A percentile compares a stretch with the other conserved stretches of the same genome.
phyloP scores from a whole-genome alignment of 192 early-diverging fungal species.

The Coemansia sp. region DNA sequence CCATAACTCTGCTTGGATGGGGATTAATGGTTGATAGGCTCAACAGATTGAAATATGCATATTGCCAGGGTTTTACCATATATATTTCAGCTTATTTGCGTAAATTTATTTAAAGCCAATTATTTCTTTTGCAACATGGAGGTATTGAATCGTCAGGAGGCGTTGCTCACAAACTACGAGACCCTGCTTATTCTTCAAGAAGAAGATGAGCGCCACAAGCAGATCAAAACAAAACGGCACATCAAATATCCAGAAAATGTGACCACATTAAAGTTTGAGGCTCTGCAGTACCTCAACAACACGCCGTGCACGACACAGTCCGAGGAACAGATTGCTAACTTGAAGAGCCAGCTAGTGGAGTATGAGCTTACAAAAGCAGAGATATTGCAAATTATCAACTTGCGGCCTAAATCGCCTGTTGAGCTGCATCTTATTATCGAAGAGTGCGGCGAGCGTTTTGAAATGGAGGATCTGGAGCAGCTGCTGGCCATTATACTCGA shows the following conservation, averaged over 20 bases:
- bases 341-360: constrained; percentile 45
- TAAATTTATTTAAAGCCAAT: not conserved
- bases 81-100: no score
- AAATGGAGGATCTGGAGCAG: constrained; percentile 50
- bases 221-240: constrained; percentile 21
- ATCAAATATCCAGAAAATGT: constrained; percentile 60
- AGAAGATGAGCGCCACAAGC: constrained; percentile 40
- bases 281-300: constrained; percentile 53
- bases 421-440: constrained; percentile 71
- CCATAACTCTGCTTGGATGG: no score
- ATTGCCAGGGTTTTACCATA: no score
- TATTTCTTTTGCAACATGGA: constrained; percentile 48
- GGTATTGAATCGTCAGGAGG: constrained; percentile 57
- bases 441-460: constrained; percentile 66
- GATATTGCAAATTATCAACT: constrained; percentile 69
- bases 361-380: constrained; percentile 69
- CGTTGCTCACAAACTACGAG: constrained; percentile 68
- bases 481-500: constrained; percentile 50
- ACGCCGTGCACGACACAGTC: constrained; percentile 61
- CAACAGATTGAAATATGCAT: no score
- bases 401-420: constrained; percentile 60
- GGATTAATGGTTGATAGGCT: no score
- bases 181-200: constrained; percentile 60
- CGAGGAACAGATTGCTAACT: constrained; percentile 42
- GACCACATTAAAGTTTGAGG: constrained; percentile 60